Base-by-base conservation (phyloP, 768 basidiomycete species). In the Pisolithus tinctorius region DNA sequence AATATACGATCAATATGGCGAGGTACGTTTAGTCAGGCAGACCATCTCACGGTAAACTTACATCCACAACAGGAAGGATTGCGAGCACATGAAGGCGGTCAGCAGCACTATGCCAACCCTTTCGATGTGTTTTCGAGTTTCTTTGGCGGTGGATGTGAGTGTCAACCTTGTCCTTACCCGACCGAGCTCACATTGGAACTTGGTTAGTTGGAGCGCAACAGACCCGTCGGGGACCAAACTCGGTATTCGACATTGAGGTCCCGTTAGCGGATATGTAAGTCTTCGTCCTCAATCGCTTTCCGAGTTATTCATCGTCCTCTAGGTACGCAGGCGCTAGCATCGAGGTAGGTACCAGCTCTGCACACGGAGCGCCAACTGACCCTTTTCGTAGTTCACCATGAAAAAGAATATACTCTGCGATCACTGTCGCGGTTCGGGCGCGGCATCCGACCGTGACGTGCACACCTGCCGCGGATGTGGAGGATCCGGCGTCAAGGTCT, bases 391-490 rank as follows among this genome's bases (percentile, higher is more conserved):
- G 93, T 95, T 99, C 69, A 86, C 88, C 74, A 78, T 97, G 64
- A 87, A 84, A 67, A 94, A 95, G 65, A 82, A 84, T 48, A 82
- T 95, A 34, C 83, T 99, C 16, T 99, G 96, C 63, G 93, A 97
- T 67, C 90, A 96, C 64, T 99, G 96, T 71, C 85, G 93, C 62
- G 96, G 96, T 23, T 83, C 91, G 0, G 96, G 96, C 23, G 96
- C 96, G 0, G 88, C 92, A 1, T 88, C 91, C 0, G 89, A 92
- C 52, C 68, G 78, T 6, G 90, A 96, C 63, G 88, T 96, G 45
- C 88, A 92, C 60, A 78, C 80, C n/a, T 99, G 96, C 64, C 66
- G 80, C 3, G 79, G 79, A 10, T 99, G 96, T 63, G 78, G 81
- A 48, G 96, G 96, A 17, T 74, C 82, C 45, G 96, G 96, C 36